phyloP scores from a whole-genome alignment of 2,329 filamentous ascomycete species.

The Rhytidhysteron rufulum region DNA sequence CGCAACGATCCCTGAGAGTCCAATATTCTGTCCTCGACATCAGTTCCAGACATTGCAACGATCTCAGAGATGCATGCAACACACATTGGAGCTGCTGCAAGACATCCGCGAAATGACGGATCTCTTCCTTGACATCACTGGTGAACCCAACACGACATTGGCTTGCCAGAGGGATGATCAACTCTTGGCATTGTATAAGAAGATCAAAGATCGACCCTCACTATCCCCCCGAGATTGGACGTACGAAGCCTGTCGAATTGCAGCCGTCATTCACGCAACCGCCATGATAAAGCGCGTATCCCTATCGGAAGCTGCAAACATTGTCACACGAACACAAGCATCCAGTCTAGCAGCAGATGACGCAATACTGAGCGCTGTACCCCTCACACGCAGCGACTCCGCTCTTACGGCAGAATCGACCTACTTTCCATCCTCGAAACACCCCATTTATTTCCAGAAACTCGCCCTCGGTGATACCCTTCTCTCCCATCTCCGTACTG shows the following conservation, averaged over 20 bases:
- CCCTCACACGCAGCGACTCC: constrained; percentile 8
- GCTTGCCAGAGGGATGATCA: constrained; percentile 11
- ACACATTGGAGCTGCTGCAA: constrained; percentile 20
- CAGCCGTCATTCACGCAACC: constrained; percentile 26
- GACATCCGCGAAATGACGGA: constrained; percentile 29
- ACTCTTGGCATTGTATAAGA: constrained; percentile 14
- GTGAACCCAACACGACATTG: neutral
- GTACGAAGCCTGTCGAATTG: constrained; percentile 34
- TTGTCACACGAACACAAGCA: constrained; percentile 6
- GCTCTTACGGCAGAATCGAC: constrained; percentile 1
- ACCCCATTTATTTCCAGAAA: constrained; percentile 3
- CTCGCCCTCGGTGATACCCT: constrained; percentile 7
- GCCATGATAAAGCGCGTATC: constrained; percentile 24
- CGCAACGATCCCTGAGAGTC: constrained; percentile 31
- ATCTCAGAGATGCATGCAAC: constrained; percentile 11
- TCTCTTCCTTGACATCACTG: constrained; percentile 15
- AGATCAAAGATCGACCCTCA: constrained; percentile 17
- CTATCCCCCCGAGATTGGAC: constrained; percentile 17
- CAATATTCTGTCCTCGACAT: constrained; percentile 27
- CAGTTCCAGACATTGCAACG: constrained; percentile 24
- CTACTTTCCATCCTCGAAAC: neutral
- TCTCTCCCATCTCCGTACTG: constrained; percentile 18
- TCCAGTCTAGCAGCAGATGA: neutral
- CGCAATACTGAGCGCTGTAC: constrained; percentile 4
- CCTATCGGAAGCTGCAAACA: constrained; percentile 23